Percentiles rank a stretch among this genome's conserved stretches.
Conservation (phyloP, 768 basidiomycete species). For the Mycena floridula region DNA sequence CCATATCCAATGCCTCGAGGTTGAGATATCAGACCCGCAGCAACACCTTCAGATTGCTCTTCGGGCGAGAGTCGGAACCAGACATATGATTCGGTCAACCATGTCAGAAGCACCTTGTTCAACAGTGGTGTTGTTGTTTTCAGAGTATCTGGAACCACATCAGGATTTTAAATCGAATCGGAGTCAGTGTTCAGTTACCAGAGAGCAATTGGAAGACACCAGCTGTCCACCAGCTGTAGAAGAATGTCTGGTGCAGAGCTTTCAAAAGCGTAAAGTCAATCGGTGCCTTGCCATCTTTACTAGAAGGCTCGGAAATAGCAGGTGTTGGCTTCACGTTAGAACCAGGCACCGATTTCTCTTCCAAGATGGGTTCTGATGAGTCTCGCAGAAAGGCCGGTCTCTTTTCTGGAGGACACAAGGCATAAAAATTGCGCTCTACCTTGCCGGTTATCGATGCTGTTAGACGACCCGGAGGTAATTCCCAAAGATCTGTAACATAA, state of each 20-base stretch:
- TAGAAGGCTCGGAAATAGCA: neutral
- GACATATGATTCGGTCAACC: slow-evolving; percentile 37
- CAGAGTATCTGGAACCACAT: slow-evolving; percentile 41
- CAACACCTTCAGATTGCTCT: slow-evolving; percentile 15
- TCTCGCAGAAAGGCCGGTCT: slow-evolving; percentile 19
- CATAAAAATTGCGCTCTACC: slow-evolving; percentile 37
- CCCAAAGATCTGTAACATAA: slow-evolving; percentile 36
- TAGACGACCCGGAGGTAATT: slow-evolving; percentile 27
- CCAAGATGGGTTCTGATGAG: neutral
- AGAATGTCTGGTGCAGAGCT: slow-evolving; percentile 24
- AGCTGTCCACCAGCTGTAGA: slow-evolving; percentile 24
- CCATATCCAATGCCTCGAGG: slow-evolving; percentile 46
- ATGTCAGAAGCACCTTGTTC: slow-evolving; percentile 39
- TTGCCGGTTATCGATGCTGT: slow-evolving; percentile 28
- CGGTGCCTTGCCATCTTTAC: too few relatives aligned
- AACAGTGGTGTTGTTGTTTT: slow-evolving; percentile 41
- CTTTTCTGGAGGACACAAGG: slow-evolving; percentile 33
- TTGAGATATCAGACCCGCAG: slow-evolving; percentile 16
- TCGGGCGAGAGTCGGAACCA: slow-evolving; percentile 26
- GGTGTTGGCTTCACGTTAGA: neutral
- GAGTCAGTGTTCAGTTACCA: slow-evolving; percentile 5
- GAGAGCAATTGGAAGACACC: slow-evolving; percentile 25
- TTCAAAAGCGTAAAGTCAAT: slow-evolving; percentile 13
- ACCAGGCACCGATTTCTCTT: neutral
- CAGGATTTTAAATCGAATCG: too few relatives aligned